Conservation (phyloP, 495 filamentous ascomycete species). For the Aspergillus ellipticus region DNA sequence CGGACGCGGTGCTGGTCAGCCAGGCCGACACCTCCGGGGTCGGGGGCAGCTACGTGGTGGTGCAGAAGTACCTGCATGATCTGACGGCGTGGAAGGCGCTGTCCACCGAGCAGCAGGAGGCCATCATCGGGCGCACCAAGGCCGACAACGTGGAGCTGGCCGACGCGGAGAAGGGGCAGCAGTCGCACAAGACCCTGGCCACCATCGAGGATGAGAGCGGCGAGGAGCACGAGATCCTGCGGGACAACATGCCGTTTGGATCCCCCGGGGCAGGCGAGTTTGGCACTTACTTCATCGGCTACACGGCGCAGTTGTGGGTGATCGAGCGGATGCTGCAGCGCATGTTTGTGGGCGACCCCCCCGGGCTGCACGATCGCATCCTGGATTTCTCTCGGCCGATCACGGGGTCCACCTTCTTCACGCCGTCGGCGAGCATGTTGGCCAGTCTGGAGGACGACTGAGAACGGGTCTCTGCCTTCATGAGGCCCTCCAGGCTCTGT, state of each 20-base stretch:
- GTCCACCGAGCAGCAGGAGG: conserved; percentile 49
- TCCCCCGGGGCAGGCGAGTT: conserved; percentile 50
- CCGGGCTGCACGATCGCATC: conserved; percentile 53
- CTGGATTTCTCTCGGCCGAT: conserved; percentile 52
- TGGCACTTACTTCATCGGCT: conserved; percentile 59
- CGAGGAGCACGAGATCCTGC: conserved; percentile 49
- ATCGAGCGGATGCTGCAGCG: conserved; percentile 56
- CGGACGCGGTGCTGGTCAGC: conserved; percentile 40
- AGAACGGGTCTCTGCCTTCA: too few relatives aligned
- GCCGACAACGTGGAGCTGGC: conserved; percentile 53
- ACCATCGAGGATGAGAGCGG: conserved; percentile 53
- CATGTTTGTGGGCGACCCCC: conserved; percentile 55
- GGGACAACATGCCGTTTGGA: conserved; percentile 61
- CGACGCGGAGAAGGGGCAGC: conserved; percentile 46
- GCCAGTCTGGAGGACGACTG: conserved; percentile 30
- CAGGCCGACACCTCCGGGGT: conserved; percentile 34
- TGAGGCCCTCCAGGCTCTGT: too few relatives aligned
- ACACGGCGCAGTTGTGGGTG: conserved; percentile 52
- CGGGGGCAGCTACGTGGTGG: conserved; percentile 54
- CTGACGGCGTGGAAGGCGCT: conserved; percentile 44
- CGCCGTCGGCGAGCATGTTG: conserved; percentile 44
- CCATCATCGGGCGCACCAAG: conserved; percentile 55
- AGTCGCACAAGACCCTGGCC: conserved; percentile 51
- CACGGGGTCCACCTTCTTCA: conserved; percentile 53
- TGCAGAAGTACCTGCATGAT: conserved; percentile 58